Base-by-base conservation (phyloP, 179 eudicot species). In the Gypsophila paniculata region DNA sequence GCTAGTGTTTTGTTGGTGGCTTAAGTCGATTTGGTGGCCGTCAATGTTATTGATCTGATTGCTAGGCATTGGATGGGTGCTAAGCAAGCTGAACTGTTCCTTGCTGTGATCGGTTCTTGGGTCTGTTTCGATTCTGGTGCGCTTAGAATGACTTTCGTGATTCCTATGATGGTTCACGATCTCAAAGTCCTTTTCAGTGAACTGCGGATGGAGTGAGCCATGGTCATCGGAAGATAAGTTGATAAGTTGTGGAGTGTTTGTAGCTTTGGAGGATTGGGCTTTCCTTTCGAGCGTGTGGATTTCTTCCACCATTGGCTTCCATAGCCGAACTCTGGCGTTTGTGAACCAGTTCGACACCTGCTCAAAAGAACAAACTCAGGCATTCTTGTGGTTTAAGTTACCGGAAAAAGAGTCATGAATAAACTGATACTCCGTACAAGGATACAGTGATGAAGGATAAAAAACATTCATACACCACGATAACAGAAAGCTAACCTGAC, bases 231-330 rank as follows among this genome's bases (percentile, higher is more conserved):
- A 54, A 23, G 77, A 72, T 15, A 74, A 7, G 34, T 70, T 73
- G 52, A 58, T 38, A 32, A 78, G 67, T 42, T 70, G 69, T 12
- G 72, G 23, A 22, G 77, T 8, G 36, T 75, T 70, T 15, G 73
- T 12, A 57, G 79, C 76, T 54, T 79, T 75, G 29, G 86, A 74
- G 71, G 77, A 55, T n/a, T 73, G 76, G 19, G 80, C 19, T 75
- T 80, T 79, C n/a, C 77, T 73, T 74, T 83, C 86, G 2, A 83
- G 77, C 0, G 80, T 65, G 39, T 83, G 86, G 70, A 83, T 83
- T 68, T 83, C 86, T 78, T 80, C 86, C 17, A 83, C 86, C 84
- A 83, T 83, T 21, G 86, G 86, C 69, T 83, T 83, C 86, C 86
- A 83, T 9, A 83, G 72, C 57, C 86, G 78, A 29, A 83, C 86